These are phyloP conservation scores for Neofusicoccum cordaticola DNA, from an alignment of 2,329 filamentous ascomycete genomes.

Conservation along the genomic window DNA sequence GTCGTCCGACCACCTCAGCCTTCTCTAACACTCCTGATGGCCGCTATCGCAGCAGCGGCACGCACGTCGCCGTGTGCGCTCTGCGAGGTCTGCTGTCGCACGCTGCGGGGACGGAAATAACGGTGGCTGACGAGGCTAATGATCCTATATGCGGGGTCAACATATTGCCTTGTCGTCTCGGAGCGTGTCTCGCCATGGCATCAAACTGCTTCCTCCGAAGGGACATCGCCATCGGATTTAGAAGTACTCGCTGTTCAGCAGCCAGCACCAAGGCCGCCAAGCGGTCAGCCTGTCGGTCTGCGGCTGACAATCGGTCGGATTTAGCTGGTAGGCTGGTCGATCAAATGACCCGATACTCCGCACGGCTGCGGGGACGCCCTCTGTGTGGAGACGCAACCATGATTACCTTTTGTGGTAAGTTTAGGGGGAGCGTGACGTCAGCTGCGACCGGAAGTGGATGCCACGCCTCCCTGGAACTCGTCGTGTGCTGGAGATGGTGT, in stretches of 20 bases:
- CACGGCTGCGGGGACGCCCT: conserved; percentile 13
- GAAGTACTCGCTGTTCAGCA: neutral
- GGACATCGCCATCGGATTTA: neutral
- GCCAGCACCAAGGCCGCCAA: neutral
- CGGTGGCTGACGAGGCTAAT: neutral
- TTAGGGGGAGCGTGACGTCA: neutral
- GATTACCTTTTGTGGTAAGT: neutral
- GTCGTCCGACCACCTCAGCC: neutral
- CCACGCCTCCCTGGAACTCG: neutral
- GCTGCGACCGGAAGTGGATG: neutral
- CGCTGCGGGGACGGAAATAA: neutral
- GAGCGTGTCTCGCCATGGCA: neutral
- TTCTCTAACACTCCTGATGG: neutral
- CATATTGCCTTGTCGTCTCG: neutral
- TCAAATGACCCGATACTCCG: conserved; percentile 9
- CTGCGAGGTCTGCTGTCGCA: neutral
- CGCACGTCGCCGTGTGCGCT: neutral
- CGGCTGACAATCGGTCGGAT: conserved; percentile 3
- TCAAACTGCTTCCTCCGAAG: neutral
- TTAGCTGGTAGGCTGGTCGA: neutral
- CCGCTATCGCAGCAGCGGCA: neutral
- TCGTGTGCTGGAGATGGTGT: neutral
- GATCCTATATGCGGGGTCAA: conserved; percentile 3
- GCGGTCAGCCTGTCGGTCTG: neutral
- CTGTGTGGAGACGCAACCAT: conserved; percentile 1